Percentiles rank a stretch among this genome's conserved stretches.
Evolutionary conservation across 75 land plant species (phyloP).

Genomic region (Pinus taeda): DNA sequence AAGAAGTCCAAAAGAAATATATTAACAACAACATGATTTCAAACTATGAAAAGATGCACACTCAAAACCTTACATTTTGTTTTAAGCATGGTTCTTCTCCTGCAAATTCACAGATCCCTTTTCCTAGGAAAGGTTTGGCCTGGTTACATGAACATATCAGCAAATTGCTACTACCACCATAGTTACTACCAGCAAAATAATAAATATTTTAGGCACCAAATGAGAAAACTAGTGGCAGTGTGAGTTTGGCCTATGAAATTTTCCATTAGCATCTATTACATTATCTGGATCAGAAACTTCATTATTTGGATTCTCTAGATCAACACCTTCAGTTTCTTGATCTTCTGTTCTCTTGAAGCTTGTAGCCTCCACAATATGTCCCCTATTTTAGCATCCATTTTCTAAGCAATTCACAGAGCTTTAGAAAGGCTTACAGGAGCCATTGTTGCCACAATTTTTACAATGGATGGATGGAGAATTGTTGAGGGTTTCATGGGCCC

Average conservation of each 20-base stretch:
- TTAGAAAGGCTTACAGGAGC: neutral
- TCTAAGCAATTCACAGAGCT: neutral
- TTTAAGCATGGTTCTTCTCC: too few relatives aligned
- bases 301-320: conserved; percentile 2
- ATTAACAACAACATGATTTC: too few relatives aligned
- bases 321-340: neutral
- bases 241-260: neutral
- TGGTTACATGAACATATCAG: neutral
- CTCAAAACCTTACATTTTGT: too few relatives aligned
- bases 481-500: neutral
- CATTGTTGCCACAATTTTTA: neutral
- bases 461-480: neutral
- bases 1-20: too few relatives aligned
- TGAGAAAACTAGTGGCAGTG: neutral
- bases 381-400: neutral
- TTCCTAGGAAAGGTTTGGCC: neutral
- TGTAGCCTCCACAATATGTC: neutral
- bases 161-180: conserved; percentile 5
- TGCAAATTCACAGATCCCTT: neutral
- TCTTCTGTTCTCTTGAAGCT: neutral
- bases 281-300: neutral
- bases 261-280: neutral
- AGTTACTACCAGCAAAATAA: neutral
- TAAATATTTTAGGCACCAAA: neutral
- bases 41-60: too few relatives aligned